Evolutionary conservation across 2,329 filamentous ascomycete genomes (phyloP).

Genomic region (Pseudogymnoascus sp.): DNA sequence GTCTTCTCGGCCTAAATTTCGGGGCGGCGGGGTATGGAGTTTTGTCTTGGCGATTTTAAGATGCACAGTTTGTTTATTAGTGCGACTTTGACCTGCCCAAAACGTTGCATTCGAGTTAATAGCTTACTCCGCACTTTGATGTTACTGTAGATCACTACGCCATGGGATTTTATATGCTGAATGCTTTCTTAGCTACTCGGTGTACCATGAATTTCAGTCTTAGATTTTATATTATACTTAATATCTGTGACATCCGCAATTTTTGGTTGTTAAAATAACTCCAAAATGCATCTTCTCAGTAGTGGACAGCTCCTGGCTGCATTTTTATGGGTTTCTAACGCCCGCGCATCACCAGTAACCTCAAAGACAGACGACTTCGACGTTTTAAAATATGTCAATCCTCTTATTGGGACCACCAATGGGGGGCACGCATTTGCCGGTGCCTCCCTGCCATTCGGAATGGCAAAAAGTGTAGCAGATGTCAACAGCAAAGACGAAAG

Average conservation of each 20-base stretch:
- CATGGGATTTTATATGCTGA: neutral
- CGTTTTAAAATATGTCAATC: constrained; percentile 38
- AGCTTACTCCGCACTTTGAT: neutral
- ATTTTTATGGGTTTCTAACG: neutral
- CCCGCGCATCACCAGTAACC: neutral
- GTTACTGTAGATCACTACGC: neutral
- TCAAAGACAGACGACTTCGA: constrained; percentile 22
- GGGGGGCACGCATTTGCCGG: constrained; percentile 52
- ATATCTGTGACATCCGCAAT: neutral
- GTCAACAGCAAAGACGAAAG: constrained; percentile 42
- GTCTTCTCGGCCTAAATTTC: neutral
- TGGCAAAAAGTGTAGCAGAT: constrained; percentile 45
- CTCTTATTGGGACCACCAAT: constrained; percentile 47
- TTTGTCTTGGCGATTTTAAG: neutral
- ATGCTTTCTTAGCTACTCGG: neutral
- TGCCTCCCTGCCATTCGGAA: constrained; percentile 45
- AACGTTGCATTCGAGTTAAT: neutral
- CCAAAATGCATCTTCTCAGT: neutral
- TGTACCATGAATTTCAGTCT: neutral
- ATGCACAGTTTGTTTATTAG: neutral
- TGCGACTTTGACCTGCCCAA: neutral
- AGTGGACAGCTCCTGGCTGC: neutral
- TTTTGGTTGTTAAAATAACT: neutral
- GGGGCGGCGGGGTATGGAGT: neutral
- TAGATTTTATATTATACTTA: neutral